phyloP scores from a whole-genome alignment of 1,284 basidiomycete species.

The Prillingera fragicola region DNA sequence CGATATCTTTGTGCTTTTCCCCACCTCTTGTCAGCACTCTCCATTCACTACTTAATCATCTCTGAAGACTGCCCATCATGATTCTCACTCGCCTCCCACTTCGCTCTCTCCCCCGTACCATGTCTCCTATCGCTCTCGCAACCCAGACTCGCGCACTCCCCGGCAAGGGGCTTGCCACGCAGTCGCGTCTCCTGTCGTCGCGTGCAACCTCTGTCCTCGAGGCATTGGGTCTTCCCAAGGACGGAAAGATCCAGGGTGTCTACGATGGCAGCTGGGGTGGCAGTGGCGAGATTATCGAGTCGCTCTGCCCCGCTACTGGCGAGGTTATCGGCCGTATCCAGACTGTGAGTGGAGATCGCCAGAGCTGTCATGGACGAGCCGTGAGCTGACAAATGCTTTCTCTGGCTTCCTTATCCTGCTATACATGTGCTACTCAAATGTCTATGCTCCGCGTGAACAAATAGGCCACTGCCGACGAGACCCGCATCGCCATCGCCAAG shows the following conservation, averaged over 20 bases:
- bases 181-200: constrained; percentile 28
- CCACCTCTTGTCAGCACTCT: too few relatives aligned
- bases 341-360: constrained; percentile 21
- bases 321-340: constrained; percentile 36
- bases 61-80: neutral
- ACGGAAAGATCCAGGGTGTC: constrained; percentile 27
- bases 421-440: neutral
- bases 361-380: neutral
- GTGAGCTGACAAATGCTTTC: neutral
- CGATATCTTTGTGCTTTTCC: too few relatives aligned
- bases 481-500: constrained; percentile 21
- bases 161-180: too few relatives aligned
- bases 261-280: constrained; percentile 43
- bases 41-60: too few relatives aligned
- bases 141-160: too few relatives aligned
- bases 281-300: constrained; percentile 29
- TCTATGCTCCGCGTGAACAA: too few relatives aligned
- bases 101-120: neutral
- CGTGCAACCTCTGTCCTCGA: constrained; percentile 31
- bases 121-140: neutral
- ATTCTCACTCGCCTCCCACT: neutral
- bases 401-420: neutral
- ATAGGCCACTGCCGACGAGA: constrained; percentile 39
- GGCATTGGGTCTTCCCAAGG: constrained; percentile 30
- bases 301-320: constrained; percentile 41